Evolutionary conservation across 257 asterid species (phyloP), one percentile per base, ranked within the genome.

Genomic region (Vinca minor): DNA sequence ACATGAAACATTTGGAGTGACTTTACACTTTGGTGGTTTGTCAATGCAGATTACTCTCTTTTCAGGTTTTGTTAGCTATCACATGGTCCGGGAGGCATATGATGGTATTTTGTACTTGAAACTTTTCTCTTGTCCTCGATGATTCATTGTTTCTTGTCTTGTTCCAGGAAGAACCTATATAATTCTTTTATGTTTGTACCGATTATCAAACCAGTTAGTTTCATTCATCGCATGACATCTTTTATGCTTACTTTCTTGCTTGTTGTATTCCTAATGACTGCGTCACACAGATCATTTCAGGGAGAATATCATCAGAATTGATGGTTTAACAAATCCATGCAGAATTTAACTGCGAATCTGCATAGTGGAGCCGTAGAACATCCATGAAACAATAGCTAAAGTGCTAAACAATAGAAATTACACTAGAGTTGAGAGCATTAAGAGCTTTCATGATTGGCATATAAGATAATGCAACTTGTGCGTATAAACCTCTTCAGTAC

Each of bases 81-180:
- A 93, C 75, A 93, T 93, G 98, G 98, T 93, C 69, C 87, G 95
- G 55, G 97, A 93, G 76, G 96, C 97, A 59, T 93, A 85, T 81
- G 97, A 87, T 73, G 96, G 98, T 93, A 61, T 52, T 58, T 63
- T 55, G 49, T 20, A n/a, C 67, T 68, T 49, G 41, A n/a, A 44
- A 35, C 18, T 44, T 31, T 54, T 59, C 8, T 49, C 3, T 32
- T 58, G n/a, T n/a, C n/a, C n/a, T n/a, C n/a, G n/a, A n/a, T n/a
- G n/a, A n/a, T n/a, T n/a, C n/a, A n/a, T n/a, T n/a, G n/a, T n/a
- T n/a, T n/a, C n/a, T n/a, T n/a, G n/a, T n/a, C 34, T 31, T 20
- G 69, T 35, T 1, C 34, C 26, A 15, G 10, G 32, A 18, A 28
- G 26, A 29, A 11, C 15, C 46, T 63, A 3, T 46, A 4, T 63